Evolutionary conservation across 75 land plant genomes (phyloP), one percentile per base, ranked within the genome.

Genomic region (Isoetes taiwanensis): DNA sequence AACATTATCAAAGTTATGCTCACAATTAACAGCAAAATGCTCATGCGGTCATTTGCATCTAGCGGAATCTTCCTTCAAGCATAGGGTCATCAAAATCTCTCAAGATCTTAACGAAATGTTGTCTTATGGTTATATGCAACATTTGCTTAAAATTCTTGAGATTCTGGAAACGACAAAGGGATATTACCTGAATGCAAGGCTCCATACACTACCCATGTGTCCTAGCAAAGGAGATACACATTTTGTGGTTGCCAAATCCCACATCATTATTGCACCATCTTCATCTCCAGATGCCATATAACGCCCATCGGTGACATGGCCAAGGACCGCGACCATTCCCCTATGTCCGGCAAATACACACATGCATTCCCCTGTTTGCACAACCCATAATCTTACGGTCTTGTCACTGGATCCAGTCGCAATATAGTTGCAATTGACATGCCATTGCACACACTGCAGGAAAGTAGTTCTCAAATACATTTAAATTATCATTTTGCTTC

Each of bases 261-360:
- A 94, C 86, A 94, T 77, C 77, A 82, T 79, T 42, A 94, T 82
- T 2, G 78, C 77, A 19, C 99, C 99, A 65, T 89, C 84, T 62
- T 94, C 99, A 67, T 94, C 99, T 42, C 99, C 99, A 57, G 96
- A 94, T 57, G 96, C 99, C 90, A 94, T 85, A 54, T 77, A 82
- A 16, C 86, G 90, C 6, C 99, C 99, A 72, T 94, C 99, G 96
- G 96, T 35, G 99, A 94, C 96, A 94, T 82, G 30, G 96, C 96
- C 55, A 94, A 48, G 1, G 84, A 84, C 41, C 82, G 41, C 5
- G n/a, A 94, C 75, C 84, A 78, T 94, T 31, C 90, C 84, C 57
- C 96, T 74, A 59, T 94, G 99, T 20, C 99, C 99, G 52, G 86
- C 78, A 63, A 94, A 94, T 27, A 94, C 78, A 10, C 99, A 77